Conservation (phyloP, 192 early-diverging fungal genomes). For the Jimgerdemannia lactiflua region DNA sequence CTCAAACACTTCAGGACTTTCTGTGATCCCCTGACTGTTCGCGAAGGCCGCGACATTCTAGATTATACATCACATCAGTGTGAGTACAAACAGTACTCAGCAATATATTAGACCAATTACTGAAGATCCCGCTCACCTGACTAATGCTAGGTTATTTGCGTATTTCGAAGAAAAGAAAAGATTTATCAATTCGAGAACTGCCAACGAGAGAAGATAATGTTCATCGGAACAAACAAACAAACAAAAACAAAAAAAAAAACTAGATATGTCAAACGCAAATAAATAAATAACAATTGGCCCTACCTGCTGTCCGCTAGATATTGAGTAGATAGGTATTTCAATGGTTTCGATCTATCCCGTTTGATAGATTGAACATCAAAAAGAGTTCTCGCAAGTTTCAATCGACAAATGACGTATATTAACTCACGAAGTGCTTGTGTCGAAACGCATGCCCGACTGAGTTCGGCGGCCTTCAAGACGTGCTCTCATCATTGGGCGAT, state of each 20-base stretch:
- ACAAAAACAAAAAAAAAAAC: too few species aligned
- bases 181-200: too few species aligned
- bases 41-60: not conserved
- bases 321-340: not conserved
- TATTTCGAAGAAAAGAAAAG: not conserved
- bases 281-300: too few species aligned
- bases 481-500: conserved; percentile 9
- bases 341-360: not conserved
- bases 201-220: too few species aligned
- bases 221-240: too few species aligned
- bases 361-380: not conserved
- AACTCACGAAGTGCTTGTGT: not conserved
- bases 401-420: not conserved
- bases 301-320: not conserved
- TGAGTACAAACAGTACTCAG: too few species aligned
- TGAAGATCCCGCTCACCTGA: not conserved
- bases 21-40: not conserved
- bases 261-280: too few species aligned
- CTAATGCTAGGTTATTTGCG: not conserved
- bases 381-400: not conserved
- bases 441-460: conserved; percentile 5
- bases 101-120: too few species aligned
- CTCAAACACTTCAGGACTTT: not conserved
- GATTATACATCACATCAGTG: not conserved
- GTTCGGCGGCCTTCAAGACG: conserved; percentile 16